Conservation (phyloP, 805 yeast genomes). For the Wickerhamiella lipophila region DNA sequence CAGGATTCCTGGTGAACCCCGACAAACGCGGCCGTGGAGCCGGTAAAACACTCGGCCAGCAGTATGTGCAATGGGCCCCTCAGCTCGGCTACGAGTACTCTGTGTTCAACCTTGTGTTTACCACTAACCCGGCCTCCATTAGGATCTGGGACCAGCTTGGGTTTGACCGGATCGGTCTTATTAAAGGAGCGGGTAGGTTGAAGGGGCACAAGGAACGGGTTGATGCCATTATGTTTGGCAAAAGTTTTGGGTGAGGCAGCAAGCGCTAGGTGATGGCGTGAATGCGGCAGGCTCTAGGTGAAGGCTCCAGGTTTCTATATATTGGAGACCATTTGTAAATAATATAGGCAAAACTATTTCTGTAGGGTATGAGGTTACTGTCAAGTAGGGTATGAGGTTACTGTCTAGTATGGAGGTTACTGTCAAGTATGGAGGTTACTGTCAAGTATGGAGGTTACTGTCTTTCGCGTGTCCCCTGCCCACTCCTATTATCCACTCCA, state of each 20-base stretch:
- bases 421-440: too few relatives aligned
- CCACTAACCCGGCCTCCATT: conserved; percentile 60
- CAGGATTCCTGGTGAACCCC: conserved; percentile 63
- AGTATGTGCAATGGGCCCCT: conserved; percentile 63
- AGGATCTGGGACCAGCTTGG: conserved; percentile 76
- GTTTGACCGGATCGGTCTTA: conserved; percentile 62
- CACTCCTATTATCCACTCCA: too few relatives aligned
- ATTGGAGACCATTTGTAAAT: too few relatives aligned
- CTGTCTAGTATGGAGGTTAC: too few relatives aligned
- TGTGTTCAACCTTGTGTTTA: conserved; percentile 80
- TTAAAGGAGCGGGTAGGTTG: conserved; percentile 61
- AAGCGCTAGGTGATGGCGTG: too few relatives aligned
- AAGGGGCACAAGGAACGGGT: conserved; percentile 51
- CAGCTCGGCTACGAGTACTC: conserved; percentile 66
- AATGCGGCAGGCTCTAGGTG: too few relatives aligned
- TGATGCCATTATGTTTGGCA: conserved; percentile 71
- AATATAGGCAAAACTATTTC: too few relatives aligned
- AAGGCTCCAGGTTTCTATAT: too few relatives aligned
- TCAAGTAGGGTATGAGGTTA: too few relatives aligned
- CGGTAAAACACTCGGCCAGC: conserved; percentile 56
- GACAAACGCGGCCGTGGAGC: conserved; percentile 50
- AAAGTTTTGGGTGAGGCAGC: conserved; percentile 20
- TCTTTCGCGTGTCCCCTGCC: not conserved
- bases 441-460: too few relatives aligned
- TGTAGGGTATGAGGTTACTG: too few relatives aligned